These are phyloP conservation scores for Ramichloridium luteum DNA, from an alignment of 2,329 filamentous ascomycete species.

Conservation along the genomic window DNA sequence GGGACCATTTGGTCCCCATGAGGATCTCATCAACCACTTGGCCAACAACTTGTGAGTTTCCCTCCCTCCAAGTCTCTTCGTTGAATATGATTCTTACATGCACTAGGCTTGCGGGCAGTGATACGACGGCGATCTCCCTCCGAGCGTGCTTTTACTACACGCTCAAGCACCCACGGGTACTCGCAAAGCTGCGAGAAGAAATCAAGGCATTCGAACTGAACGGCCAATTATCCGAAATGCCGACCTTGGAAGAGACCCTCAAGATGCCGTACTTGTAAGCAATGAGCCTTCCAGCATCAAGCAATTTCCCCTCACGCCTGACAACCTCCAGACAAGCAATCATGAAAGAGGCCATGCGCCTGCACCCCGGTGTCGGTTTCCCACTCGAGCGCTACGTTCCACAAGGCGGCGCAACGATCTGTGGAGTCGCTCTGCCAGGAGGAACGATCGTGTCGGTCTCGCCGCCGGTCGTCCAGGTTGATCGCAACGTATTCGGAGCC, in stretches of 20 bases:
- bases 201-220: conserved; percentile 3
- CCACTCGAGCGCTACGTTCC: conserved; percentile 11
- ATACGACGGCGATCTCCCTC: conserved; percentile 29
- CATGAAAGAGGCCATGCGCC: conserved; percentile 11
- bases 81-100: not conserved
- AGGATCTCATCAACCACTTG: not conserved
- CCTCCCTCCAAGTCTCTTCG: not conserved
- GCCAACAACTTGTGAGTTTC: not conserved
- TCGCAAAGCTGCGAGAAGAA: conserved; percentile 10
- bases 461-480: conserved; percentile 10
- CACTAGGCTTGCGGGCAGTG: conserved; percentile 2
- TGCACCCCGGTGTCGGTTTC: conserved; percentile 11
- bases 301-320: not conserved
- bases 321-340: conserved; percentile 5
- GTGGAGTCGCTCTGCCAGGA: conserved; percentile 8
- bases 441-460: conserved; percentile 11
- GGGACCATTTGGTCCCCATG: not conserved
- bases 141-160: conserved; percentile 31
- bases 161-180: conserved; percentile 9
- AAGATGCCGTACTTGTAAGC: conserved; percentile 3
- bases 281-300: too few species aligned
- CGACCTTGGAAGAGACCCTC: conserved; percentile 3
- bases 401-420: conserved; percentile 10
- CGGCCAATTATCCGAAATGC: conserved; percentile 1
- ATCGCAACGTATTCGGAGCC: conserved; percentile 4